Base-by-base conservation (phyloP, 768 basidiomycete genomes). In the Hirschioporus abietinus region DNA sequence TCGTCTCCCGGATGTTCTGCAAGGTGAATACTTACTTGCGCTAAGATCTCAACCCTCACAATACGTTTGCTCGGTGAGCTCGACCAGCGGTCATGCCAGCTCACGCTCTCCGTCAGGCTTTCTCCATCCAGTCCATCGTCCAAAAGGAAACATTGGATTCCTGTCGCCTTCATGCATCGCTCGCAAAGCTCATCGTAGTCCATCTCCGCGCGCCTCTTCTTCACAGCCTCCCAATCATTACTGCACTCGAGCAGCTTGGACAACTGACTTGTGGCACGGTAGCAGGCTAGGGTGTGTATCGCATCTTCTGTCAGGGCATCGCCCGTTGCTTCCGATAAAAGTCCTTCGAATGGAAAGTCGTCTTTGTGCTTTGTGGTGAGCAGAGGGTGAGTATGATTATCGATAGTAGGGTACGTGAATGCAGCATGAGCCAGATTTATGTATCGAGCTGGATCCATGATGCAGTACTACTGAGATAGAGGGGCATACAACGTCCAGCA, bases 371-470 rank as follows among this genome's bases (percentile, higher is more conserved):
- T 76, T 7, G 76, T 78, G 25, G 78, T 77, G 61, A 93, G 79
- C 23, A 93, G 78, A 1, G 90, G 88, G 71, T 93, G 92, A 0
- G 90, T 88, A 72, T 93, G 92, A 73, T 92, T 92, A 77, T 93
- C 91, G 72, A 91, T 89, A 0, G 84, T 85, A 23, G 88, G 88
- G 63, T 78, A 82, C 26, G 63, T 58, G 34, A 70, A 67, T n/a
- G 68, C 67, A 7, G 67, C 35, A 1, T 61, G 25, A 3, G 60
- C 60, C 3, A 61, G 60, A 18, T 34, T 17, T 12, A 3, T 24
- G 60, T 25, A 61, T 25, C 60, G 60, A 15, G 60, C 42, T 15
- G 42, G 42, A 20, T 3, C 12, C 42, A 52, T 52, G 42, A 15
- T 52, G 42, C 42, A 30, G 42, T 52, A 5, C 42, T 52, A 10